Evolutionary conservation across 2,329 filamentous ascomycete genomes (phyloP).

Genomic region (Chrysoporthe puriensis): DNA sequence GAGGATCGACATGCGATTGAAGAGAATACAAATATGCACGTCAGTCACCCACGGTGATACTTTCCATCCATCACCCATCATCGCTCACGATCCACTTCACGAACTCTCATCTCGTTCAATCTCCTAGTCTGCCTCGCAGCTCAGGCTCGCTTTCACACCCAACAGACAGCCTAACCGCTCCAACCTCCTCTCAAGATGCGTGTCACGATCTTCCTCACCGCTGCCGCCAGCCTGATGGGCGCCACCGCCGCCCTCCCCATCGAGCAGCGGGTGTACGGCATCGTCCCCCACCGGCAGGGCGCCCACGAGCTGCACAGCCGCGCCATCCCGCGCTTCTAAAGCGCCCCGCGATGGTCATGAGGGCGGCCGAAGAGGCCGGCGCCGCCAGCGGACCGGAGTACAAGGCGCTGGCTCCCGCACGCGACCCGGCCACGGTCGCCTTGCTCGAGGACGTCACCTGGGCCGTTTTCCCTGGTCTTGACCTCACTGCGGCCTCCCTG

Average conservation of each 20-base stretch:
- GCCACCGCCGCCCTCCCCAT: slow-evolving; percentile 8
- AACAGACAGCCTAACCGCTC: background rate
- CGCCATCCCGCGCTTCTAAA: slow-evolving; percentile 6
- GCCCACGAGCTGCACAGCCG: slow-evolving; percentile 11
- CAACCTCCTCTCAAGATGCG: slow-evolving; percentile 6
- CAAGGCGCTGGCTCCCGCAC: no score
- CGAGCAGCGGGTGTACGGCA: slow-evolving; percentile 11
- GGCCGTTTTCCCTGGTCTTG: background rate
- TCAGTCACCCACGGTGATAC: background rate
- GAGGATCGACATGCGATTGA: background rate
- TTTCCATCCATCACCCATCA: background rate
- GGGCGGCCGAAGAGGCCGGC: background rate
- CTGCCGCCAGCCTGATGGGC: slow-evolving; percentile 10
- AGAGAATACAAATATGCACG: slow-evolving; percentile 1
- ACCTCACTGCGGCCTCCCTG: background rate
- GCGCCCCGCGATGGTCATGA: background rate
- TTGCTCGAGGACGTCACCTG: background rate
- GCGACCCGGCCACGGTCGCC: background rate
- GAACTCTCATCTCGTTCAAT: background rate
- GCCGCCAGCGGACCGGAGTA: no score
- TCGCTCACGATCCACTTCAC: background rate
- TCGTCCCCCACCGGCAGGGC: slow-evolving; percentile 9
- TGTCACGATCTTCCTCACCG: slow-evolving; percentile 9
- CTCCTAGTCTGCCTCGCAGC: background rate
- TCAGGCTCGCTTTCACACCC: background rate